Percentiles rank a stretch among this genome's conserved stretches.
Conservation (phyloP, 768 basidiomycete species). For the Favolaschia claudopus region DNA sequence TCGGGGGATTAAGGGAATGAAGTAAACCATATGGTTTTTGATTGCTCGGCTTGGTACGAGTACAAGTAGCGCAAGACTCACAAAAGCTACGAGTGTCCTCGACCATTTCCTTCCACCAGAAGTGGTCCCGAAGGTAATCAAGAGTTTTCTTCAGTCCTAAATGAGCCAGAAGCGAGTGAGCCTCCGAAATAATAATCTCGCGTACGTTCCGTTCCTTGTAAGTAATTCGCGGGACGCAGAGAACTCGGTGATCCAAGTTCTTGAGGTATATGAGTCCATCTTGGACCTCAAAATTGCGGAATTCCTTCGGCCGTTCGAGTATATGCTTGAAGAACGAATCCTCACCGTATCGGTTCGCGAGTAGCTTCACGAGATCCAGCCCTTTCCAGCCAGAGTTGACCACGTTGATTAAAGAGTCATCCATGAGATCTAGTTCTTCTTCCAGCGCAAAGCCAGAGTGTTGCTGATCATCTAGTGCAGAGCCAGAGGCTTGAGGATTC, state of each 20-base stretch:
- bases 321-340: constrained; percentile 13
- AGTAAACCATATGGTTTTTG: constrained; percentile 27
- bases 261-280: constrained; percentile 23
- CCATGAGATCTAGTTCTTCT: not conserved
- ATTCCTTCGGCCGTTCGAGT: constrained; percentile 13
- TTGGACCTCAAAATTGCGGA: constrained; percentile 26
- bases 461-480: not conserved
- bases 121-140: constrained; percentile 20
- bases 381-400: constrained; percentile 14
- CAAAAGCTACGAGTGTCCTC: constrained; percentile 16
- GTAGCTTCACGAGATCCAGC: not conserved
- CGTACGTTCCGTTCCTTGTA: constrained; percentile 6
- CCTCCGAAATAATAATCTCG: constrained; percentile 34
- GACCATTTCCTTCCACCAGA: constrained; percentile 21
- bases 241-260: not conserved
- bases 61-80: constrained; percentile 14
- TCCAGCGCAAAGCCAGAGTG: not conserved
- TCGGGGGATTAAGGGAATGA: constrained; percentile 23
- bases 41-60: constrained; percentile 12
- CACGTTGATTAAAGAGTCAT: constrained; percentile 7
- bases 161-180: constrained; percentile 35
- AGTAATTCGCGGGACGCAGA: constrained; percentile 26
- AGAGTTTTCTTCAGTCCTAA: constrained; percentile 34
- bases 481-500: not conserved
- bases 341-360: not conserved